Percentiles rank a stretch among this genome's conserved stretches.
Evolutionary conservation across 2,329 filamentous ascomycete genomes (phyloP).

Genomic region (Ilyonectria destructans): DNA sequence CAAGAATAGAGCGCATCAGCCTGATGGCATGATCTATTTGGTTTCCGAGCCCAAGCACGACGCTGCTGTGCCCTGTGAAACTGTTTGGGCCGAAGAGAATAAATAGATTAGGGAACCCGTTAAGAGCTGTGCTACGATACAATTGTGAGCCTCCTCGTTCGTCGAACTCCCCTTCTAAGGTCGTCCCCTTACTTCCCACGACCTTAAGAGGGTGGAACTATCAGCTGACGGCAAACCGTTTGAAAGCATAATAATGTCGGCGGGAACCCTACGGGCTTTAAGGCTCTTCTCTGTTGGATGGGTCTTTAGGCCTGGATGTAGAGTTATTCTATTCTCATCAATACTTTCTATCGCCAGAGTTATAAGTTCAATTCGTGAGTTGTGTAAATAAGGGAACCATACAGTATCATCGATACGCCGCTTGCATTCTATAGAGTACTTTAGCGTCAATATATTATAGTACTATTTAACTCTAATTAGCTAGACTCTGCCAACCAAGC

Average conservation of each 20-base stretch:
- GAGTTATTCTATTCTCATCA: neutral
- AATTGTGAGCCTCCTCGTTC: neutral
- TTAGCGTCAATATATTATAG: neutral
- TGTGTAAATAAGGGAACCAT: neutral
- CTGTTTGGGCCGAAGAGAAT: slow-evolving; percentile 1
- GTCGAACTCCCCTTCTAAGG: neutral
- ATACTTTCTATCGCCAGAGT: slow-evolving; percentile 1
- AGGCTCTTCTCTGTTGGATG: neutral
- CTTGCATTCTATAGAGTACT: neutral
- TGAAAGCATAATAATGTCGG: neutral
- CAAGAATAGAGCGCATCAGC: neutral
- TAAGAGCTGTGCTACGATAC: neutral
- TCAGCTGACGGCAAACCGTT: neutral
- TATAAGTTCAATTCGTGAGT: neutral
- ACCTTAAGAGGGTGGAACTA: slow-evolving; percentile 3
- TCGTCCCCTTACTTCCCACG: slow-evolving; percentile 1
- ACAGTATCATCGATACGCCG: neutral
- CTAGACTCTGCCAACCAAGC: neutral
- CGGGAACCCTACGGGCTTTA: neutral
- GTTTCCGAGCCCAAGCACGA: slow-evolving; percentile 6
- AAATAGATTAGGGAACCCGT: neutral
- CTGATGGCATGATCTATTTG: slow-evolving; percentile 4
- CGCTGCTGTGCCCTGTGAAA: slow-evolving; percentile 5
- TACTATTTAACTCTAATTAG: neutral
- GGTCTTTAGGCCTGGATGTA: neutral